Evolutionary conservation across 768 basidiomycete genomes (phyloP).

Genomic region (Agrocybe praecox): DNA sequence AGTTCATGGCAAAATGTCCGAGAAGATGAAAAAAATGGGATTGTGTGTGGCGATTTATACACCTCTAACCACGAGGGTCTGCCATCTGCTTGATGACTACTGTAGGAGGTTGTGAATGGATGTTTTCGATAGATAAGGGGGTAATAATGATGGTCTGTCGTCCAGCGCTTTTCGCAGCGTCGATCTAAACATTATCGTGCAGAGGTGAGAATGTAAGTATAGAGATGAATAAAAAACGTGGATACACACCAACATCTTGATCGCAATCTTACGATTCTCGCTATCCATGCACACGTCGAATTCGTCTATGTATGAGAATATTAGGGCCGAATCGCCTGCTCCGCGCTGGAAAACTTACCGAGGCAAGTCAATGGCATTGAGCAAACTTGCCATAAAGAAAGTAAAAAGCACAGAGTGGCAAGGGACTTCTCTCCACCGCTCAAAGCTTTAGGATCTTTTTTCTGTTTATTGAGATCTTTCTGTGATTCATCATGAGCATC

Average conservation of each 20-base stretch:
- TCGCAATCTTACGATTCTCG: neutral
- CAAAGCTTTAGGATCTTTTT: slow-evolving; percentile 5
- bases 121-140: slow-evolving; percentile 6
- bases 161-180: slow-evolving; percentile 5
- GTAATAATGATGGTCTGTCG: slow-evolving; percentile 11
- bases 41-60: no score
- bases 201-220: neutral
- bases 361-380: neutral
- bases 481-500: neutral
- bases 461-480: neutral
- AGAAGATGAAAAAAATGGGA: no score
- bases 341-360: neutral
- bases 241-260: slow-evolving; percentile 7
- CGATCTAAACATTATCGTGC: neutral
- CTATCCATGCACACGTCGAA: slow-evolving; percentile 10
- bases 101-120: slow-evolving; percentile 6
- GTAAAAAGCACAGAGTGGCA: slow-evolving; percentile 4
- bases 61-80: slow-evolving; percentile 1
- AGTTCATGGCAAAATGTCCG: no score
- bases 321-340: neutral
- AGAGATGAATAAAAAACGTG: neutral
- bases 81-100: slow-evolving; percentile 12
- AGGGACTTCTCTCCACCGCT: slow-evolving; percentile 9
- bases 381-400: slow-evolving; percentile 8
- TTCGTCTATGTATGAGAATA: neutral